Evolutionary conservation across 148 eudicot species (phyloP), one percentile per base, ranked within the genome.

Genomic region (Cornus kousa): DNA sequence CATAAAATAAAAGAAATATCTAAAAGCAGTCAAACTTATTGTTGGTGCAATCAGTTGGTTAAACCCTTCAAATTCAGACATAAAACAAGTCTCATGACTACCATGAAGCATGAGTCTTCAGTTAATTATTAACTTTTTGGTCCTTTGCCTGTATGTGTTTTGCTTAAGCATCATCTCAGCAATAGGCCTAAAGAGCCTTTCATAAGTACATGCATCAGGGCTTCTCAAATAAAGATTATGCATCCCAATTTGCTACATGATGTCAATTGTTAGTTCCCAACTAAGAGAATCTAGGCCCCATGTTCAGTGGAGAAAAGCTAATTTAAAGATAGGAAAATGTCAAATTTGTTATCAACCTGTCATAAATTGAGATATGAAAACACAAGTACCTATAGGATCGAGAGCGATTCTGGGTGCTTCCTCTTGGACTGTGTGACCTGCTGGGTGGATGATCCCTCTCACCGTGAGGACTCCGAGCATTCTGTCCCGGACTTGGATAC

Each of bases 401-500:
- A 14, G 75, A 74, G 31, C 60, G 75, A 19, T 82, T 80, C 64
- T 43, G 19, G 23, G 39, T 71, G 55, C 73, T 83, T 46, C 80
- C 66, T 50, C 73, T 77, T 32, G 86, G 74, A 31, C 81, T 82
- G 16, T 39, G 72, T 22, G 72, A 72, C 67, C 79, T 80, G 65
- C 73, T 40, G 79, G 68, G 75, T 35, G 74, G 57, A 48, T 74
- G 37, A 73, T 72, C 39, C 24, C 19, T 53, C 48, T 71, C 75
- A 37, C 14, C 28, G 46, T 17, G 53, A 57, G 75, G 74, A 78
- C 74, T 77, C 48, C 7, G 68, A 24, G 82, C 90, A 80, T 86
- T 84, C 76, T 48, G 80, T 71, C 74, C 77, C 7, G 88, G 90
- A 76, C 84, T 90, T 64, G 80, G 67, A 23, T 84, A 80, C 40